phyloP scores from a whole-genome alignment of 352 stramenopile species.

The Phytophthora kernoviae region DNA sequence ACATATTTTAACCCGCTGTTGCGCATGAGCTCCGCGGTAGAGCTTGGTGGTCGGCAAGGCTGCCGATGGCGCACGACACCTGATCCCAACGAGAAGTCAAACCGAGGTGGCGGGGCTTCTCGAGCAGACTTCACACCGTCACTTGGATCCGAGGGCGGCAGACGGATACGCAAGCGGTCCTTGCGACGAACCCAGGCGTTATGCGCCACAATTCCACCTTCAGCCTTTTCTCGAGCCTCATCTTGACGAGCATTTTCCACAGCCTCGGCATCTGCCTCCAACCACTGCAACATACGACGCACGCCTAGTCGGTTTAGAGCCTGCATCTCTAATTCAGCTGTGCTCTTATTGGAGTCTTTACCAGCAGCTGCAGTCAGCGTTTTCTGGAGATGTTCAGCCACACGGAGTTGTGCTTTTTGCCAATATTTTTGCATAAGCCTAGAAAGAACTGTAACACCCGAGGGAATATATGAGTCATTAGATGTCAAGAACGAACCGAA shows the following conservation, averaged over 20 bases:
- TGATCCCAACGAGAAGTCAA: conserved; percentile 73
- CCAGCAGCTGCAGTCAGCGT: conserved; percentile 43
- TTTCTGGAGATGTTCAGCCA: conserved; percentile 75
- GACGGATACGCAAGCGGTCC: conserved; percentile 72
- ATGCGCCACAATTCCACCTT: conserved; percentile 75
- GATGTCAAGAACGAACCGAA: neutral
- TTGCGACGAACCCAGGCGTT: conserved; percentile 83
- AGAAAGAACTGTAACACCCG: conserved; percentile 62
- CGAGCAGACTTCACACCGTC: conserved; percentile 5
- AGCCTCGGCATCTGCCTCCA: conserved; percentile 74
- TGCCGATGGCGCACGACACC: conserved; percentile 61
- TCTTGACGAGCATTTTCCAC: conserved; percentile 72
- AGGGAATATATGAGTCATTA: neutral
- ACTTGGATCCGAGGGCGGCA: conserved; percentile 44
- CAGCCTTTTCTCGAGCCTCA: conserved; percentile 71
- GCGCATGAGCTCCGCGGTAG: conserved; percentile 78
- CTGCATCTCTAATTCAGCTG: conserved; percentile 56
- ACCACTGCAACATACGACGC: conserved; percentile 76
- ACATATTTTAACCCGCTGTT: conserved; percentile 83
- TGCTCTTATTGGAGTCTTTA: conserved; percentile 20
- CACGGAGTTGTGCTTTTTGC: conserved; percentile 69
- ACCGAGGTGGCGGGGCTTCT: conserved; percentile 40
- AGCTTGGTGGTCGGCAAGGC: conserved; percentile 62
- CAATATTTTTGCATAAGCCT: conserved; percentile 75
- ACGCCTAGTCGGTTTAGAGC: conserved; percentile 68